phyloP scores from a whole-genome alignment of 176 grass and related monocot species.

The Dactylis glomerata region DNA sequence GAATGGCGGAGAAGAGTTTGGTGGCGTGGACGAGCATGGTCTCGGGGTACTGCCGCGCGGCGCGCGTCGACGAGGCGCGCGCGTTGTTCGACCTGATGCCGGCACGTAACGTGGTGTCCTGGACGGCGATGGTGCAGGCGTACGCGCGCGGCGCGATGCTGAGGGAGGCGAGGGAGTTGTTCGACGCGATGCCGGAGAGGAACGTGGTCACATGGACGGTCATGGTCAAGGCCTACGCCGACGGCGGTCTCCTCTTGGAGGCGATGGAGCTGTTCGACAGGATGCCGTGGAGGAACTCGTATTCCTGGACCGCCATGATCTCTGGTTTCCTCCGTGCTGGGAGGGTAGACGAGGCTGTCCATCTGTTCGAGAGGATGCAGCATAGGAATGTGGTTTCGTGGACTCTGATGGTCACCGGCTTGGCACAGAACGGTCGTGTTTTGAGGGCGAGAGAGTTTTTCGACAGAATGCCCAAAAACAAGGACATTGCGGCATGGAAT shows the following conservation, averaged over 20 bases:
- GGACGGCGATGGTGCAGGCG: constrained; percentile 32
- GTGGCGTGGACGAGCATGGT: constrained; percentile 18
- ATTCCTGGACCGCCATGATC: constrained; percentile 46
- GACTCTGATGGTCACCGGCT: constrained; percentile 70
- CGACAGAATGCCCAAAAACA: constrained; percentile 32
- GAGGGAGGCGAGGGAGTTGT: no score
- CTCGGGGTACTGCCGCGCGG: constrained; percentile 18
- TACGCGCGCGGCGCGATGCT: constrained; percentile 32
- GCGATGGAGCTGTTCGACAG: constrained; percentile 27
- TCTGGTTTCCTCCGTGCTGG: constrained; percentile 15
- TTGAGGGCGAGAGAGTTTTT: constrained; percentile 46
- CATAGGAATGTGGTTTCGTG: constrained; percentile 54
- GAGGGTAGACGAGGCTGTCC: no score
- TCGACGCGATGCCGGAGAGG: no score
- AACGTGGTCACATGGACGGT: no score
- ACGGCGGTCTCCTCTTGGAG: not conserved
- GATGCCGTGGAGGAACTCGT: constrained; percentile 39
- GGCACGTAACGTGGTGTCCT: no score
- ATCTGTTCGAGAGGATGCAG: no score
- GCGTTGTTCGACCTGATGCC: no score
- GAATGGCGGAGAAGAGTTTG: not conserved
- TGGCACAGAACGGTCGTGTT: constrained; percentile 46
- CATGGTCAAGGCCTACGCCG: no score
- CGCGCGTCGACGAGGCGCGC: constrained; percentile 38
- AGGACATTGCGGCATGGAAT: constrained; percentile 27